Evolutionary conservation across 805 yeast species (phyloP).

Genomic region (Metschnikowia sp.): DNA sequence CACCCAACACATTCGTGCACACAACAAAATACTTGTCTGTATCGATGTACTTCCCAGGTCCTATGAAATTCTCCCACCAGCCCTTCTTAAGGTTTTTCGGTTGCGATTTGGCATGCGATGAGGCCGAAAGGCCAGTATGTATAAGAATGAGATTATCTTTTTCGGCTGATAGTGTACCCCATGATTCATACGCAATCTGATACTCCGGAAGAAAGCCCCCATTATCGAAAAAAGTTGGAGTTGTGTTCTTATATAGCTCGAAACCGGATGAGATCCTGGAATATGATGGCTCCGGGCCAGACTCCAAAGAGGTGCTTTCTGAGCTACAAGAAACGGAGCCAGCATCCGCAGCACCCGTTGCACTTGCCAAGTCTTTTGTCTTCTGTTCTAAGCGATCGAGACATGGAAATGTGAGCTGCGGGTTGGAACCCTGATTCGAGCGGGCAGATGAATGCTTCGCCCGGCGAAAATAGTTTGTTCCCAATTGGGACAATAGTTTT

Average conservation of each 20-base stretch:
- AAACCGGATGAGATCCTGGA: constrained; percentile 66
- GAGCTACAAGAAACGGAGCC: constrained; percentile 2
- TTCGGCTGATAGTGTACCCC: constrained; percentile 71
- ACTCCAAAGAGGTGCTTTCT: constrained; percentile 42
- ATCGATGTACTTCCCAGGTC: constrained; percentile 76
- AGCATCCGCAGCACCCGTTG: constrained; percentile 15
- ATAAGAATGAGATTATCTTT: constrained; percentile 72
- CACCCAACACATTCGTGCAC: constrained; percentile 90
- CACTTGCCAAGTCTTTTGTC: constrained; percentile 31
- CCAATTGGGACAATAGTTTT: background rate
- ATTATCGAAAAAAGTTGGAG: constrained; percentile 71
- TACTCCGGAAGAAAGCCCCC: constrained; percentile 76
- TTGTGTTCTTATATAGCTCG: constrained; percentile 48
- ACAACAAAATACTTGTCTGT: constrained; percentile 78
- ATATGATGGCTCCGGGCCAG: constrained; percentile 86
- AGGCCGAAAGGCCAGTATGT: constrained; percentile 90
- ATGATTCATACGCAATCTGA: constrained; percentile 86
- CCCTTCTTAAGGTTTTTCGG: constrained; percentile 66
- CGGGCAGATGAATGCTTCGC: constrained; percentile 3
- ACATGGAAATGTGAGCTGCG: constrained; percentile 79
- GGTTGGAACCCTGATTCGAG: constrained; percentile 41
- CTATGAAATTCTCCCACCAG: constrained; percentile 96
- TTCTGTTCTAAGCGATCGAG: constrained; percentile 70
- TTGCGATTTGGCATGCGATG: constrained; percentile 89
- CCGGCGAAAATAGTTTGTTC: background rate